phyloP scores from a whole-genome alignment of 208 protist species.

The Endotrypanum monterogeii region DNA sequence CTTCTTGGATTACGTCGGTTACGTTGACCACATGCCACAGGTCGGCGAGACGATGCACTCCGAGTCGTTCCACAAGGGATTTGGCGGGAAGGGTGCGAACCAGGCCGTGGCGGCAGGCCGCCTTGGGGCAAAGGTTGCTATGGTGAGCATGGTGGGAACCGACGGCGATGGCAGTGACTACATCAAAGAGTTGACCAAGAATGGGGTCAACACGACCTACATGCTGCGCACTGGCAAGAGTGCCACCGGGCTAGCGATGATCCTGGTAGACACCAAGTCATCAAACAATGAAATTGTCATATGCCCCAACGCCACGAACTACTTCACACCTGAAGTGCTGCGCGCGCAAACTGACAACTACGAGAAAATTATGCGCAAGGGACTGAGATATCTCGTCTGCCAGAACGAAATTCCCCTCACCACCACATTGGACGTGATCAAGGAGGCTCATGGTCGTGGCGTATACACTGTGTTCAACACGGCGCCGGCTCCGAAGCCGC shows the following conservation, averaged over 20 bases:
- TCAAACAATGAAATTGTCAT: constrained; percentile 94
- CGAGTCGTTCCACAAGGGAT: constrained; percentile 82
- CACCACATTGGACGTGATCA: constrained; percentile 82
- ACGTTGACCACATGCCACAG: constrained; percentile 87
- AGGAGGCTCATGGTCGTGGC: constrained; percentile 70
- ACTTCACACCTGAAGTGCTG: constrained; percentile 59
- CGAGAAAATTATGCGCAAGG: constrained; percentile 47
- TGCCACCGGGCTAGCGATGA: constrained; percentile 90
- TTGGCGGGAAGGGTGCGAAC: constrained; percentile 95
- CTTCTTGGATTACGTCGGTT: constrained; percentile 92
- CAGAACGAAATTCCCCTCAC: constrained; percentile 93
- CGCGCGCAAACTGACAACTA: constrained; percentile 61
- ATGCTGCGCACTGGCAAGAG: constrained; percentile 53
- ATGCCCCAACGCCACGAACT: constrained; percentile 86
- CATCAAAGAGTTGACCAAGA: constrained; percentile 75
- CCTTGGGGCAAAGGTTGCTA: constrained; percentile 80
- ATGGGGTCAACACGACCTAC: constrained; percentile 79
- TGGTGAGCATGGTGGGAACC: constrained; percentile 87
- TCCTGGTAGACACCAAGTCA: constrained; percentile 84
- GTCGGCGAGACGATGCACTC: constrained; percentile 94
- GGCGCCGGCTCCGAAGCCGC: constrained; percentile 83
- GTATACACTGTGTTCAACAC: constrained; percentile 95
- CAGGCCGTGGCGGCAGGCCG: constrained; percentile 86
- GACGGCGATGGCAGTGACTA: constrained; percentile 89
- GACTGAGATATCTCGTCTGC: constrained; percentile 81